These are phyloP conservation scores for Yamagishiella unicocca DNA, from an alignment of 139 green algal genomes.

Conservation along the genomic window DNA sequence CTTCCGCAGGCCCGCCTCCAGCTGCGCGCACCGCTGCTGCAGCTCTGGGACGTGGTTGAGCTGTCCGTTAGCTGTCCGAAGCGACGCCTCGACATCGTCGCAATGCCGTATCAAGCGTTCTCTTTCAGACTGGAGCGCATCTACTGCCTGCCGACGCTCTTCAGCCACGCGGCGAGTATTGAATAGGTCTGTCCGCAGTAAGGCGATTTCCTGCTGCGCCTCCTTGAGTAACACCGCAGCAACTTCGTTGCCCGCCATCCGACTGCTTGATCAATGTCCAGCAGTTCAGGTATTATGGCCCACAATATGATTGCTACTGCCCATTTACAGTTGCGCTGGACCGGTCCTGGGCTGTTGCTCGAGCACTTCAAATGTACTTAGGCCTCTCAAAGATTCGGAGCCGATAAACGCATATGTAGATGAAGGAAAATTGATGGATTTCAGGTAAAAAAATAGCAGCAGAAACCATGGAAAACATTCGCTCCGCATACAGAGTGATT, in stretches of 20 bases:
- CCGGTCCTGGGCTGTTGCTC: too few species aligned
- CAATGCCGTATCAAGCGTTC: background rate
- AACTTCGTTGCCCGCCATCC: slow-evolving; percentile 12
- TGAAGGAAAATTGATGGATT: too few species aligned
- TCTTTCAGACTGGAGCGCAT: slow-evolving; percentile 9
- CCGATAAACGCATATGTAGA: too few species aligned
- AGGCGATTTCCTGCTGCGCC: slow-evolving; percentile 62
- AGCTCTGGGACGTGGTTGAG: slow-evolving; percentile 27
- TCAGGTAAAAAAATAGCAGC: too few species aligned
- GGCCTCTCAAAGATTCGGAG: too few species aligned
- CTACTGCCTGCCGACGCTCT: slow-evolving; percentile 50
- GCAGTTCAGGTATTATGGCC: too few species aligned
- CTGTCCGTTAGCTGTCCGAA: slow-evolving; percentile 8
- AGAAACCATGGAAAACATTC: too few species aligned
- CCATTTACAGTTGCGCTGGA: too few species aligned
- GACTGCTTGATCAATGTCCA: too few species aligned
- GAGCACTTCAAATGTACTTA: too few species aligned
- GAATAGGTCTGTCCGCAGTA: slow-evolving; percentile 59
- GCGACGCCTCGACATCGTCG: slow-evolving; percentile 8
- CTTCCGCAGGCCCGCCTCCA: background rate
- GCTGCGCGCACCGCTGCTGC: slow-evolving; percentile 40
- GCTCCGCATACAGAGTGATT: too few species aligned
- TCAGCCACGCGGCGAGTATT: slow-evolving; percentile 50
- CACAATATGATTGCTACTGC: too few species aligned
- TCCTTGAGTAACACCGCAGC: slow-evolving; percentile 45